Evolutionary conservation across 1,284 basidiomycete genomes (phyloP), one percentile per base, ranked within the genome.

Genomic region (Tilletia indica): DNA sequence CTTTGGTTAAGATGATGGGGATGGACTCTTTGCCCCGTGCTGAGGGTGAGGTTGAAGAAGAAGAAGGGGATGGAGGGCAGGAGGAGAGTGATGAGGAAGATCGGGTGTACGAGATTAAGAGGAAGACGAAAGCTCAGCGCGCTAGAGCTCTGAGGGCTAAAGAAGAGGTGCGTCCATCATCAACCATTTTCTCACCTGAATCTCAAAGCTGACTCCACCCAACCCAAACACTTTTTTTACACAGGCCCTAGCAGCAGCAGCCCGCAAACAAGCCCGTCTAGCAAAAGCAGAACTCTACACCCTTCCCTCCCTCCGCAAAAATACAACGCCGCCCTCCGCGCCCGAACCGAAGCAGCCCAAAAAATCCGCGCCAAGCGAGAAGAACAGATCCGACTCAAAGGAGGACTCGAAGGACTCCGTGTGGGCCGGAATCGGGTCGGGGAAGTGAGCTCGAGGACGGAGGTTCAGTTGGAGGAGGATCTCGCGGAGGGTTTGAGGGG

Each of bases 381-480:
- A 6, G 67, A 71, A 36, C 58, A 71, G 5, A 70, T 78, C 42
- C 45, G 70, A 19, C 47, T 63, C n/a, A 61, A 74, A 8, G 81
- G 42, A 8, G 81, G 42, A 14, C 71, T 82, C 1, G 68, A 74
- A 8, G 81, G 81, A 5, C 1, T 64, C 6, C 77, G 77, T 31
- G 51, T 80, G 16, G 78, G 81, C 21, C 77, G 78, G 38, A 69
- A 78, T 66, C 70, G 49, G 21, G 78, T 81, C 2, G 76, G 76
- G 0, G 56, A 70, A 16, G 51, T 12, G 8, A 25, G 25, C 31
- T n/a, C 63, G 39, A 69, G 70, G 14, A 42, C 75, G 25, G 91
- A 91, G 67, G 94, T 97, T 16, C 95, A 97, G 85, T 88, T 96
- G 0, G 93, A 92, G 4, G 94, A 97, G 77, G 94, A 98, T 81